A percentile compares a stretch with the other conserved stretches of the same genome.
Conservation (phyloP, 202 grass and related monocot genomes). For the Setaria italica region DNA sequence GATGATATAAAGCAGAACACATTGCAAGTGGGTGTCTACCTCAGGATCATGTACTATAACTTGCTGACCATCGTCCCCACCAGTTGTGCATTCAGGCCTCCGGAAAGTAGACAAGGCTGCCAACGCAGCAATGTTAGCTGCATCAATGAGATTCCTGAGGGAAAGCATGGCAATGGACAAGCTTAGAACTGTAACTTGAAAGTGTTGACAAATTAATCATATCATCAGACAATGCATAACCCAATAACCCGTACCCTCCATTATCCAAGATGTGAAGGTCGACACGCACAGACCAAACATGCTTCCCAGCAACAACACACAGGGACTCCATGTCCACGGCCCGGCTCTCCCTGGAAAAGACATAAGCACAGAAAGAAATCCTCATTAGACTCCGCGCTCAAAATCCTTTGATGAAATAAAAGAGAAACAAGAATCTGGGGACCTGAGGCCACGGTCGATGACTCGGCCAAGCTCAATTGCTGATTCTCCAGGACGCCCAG, state of each 20-base stretch:
- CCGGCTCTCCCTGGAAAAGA: slow-evolving; percentile 76
- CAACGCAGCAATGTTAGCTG: slow-evolving; percentile 92
- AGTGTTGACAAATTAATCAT: background rate
- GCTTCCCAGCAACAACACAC: slow-evolving; percentile 88
- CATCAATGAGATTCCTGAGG: slow-evolving; percentile 90
- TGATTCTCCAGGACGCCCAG: slow-evolving; percentile 71
- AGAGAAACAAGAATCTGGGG: background rate
- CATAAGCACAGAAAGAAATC: background rate
- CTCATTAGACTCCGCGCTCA: background rate
- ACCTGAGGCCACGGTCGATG: slow-evolving; percentile 92
- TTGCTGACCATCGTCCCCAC: slow-evolving; percentile 86
- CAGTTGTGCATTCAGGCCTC: slow-evolving; percentile 81
- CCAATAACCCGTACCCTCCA: slow-evolving; percentile 72
- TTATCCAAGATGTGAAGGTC: slow-evolving; percentile 99
- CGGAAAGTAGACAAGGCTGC: slow-evolving; percentile 86
- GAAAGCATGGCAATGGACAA: background rate
- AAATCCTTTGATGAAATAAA: background rate
- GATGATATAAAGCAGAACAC: background rate
- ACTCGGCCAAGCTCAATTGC: slow-evolving; percentile 92
- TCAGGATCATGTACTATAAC: slow-evolving; percentile 86
- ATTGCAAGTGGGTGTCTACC: slow-evolving; percentile 50
- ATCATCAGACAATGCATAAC: slow-evolving; percentile 6
- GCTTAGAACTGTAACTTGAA: slow-evolving; percentile 10
- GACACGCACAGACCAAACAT: slow-evolving; percentile 83
- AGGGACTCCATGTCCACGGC: slow-evolving; percentile 97